Base-by-base conservation (phyloP, 192 early-diverging fungal species). In the Thamnidium elegans region DNA sequence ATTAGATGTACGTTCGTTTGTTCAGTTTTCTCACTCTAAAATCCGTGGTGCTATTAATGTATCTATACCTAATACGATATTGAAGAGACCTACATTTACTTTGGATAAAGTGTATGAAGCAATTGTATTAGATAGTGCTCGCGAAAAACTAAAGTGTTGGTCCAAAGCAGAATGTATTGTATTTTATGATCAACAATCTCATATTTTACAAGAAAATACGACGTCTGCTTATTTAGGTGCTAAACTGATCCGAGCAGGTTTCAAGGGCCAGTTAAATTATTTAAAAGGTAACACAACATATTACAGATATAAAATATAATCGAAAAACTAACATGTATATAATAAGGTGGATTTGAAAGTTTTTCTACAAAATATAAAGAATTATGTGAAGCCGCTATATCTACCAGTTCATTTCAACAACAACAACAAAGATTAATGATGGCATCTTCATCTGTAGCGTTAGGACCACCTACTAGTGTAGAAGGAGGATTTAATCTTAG, bases 1-100 rank as follows among this genome's bases (percentile, higher is more conserved):
- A 8, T 68, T 94, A 44, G 92, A 94, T 64, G 82, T 91, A 71
- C 87, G 91, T 34, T 73, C 83, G 5, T 86, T 84, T 53, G 72
- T 77, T 8, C 81, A 81, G 9, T 86, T 83, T 63, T 65, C 81
- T 20, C 53, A 64, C 1, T 69, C 77, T 17, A 81, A 77, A 21
- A 82, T 94, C 26, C 63, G 66, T 26, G 65, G 69, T 0, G 85
- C 89, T 7, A 76, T 93, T 30, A 90, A 80, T 66, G 76, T 94
- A 50, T 84, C 79, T 50, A 76, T 88, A 9, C 88, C 92, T 21
- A 87, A 83, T 14, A 92, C 89, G 17, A 79, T 94, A 34, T 74
- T 92, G 44, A 86, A 86, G 63, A 73, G 91, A 53, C 68, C 76
- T 48, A 81, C 80, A 14, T 88, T 82, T 62, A 81, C 85, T 1